Conservation (phyloP, 1,139 yeast genomes). For the Pichia cactophila region DNA sequence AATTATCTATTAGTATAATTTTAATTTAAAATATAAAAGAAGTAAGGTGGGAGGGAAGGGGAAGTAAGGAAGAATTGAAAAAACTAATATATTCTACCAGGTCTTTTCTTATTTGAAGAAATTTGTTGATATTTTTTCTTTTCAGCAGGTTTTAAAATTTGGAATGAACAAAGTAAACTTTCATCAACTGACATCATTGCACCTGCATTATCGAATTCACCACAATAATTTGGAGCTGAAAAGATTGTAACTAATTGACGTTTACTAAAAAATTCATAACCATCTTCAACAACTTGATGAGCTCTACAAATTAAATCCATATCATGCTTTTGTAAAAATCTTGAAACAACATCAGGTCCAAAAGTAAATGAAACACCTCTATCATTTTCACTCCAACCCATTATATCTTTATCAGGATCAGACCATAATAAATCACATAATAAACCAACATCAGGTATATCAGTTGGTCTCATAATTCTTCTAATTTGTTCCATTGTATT, state of each 20-base stretch:
- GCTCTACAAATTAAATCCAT: slow-evolving; percentile 97
- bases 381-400: slow-evolving; percentile 98
- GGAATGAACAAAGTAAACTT: slow-evolving; percentile 91
- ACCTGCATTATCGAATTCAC: slow-evolving; percentile 97
- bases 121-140: slow-evolving; percentile 59
- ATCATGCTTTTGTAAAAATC: slow-evolving; percentile 91
- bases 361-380: slow-evolving; percentile 96
- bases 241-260: slow-evolving; percentile 92
- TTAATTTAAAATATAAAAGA: not conserved
- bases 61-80: not conserved
- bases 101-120: slow-evolving; percentile 39
- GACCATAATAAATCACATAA: slow-evolving; percentile 96
- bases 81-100: slow-evolving; percentile 35
- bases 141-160: slow-evolving; percentile 95
- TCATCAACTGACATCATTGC: slow-evolving; percentile 99
- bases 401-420: slow-evolving; percentile 95
- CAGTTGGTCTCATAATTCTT: slow-evolving; percentile 98
- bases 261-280: slow-evolving; percentile 93
- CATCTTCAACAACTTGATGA: slow-evolving; percentile 98
- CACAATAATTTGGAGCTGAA: slow-evolving; percentile 97
- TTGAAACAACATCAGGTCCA: slow-evolving; percentile 93
- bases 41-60: not conserved
- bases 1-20: not conserved
- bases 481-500: slow-evolving; percentile 97
- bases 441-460: slow-evolving; percentile 94